Conservation (phyloP, 805 yeast species). For the Hanseniaspora vineae region DNA sequence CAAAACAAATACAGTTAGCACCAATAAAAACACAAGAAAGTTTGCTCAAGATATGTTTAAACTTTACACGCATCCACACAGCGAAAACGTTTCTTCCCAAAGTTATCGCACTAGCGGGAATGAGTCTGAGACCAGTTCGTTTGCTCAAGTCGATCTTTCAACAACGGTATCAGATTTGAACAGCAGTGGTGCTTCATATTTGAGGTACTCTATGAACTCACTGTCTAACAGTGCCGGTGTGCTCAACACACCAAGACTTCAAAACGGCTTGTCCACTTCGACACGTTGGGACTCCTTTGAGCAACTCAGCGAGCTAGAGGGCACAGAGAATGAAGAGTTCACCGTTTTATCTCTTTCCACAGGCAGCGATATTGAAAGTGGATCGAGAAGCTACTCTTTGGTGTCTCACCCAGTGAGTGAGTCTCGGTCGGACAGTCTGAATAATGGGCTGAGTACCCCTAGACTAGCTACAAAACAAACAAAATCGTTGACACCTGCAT, state of each 20-base stretch:
- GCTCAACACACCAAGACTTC: too few species aligned
- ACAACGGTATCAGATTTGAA: not conserved
- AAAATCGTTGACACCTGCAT: too few species aligned
- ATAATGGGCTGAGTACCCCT: too few species aligned
- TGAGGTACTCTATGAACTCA: not conserved
- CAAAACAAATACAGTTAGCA: too few species aligned
- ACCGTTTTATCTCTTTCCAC: not conserved
- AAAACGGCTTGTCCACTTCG: too few species aligned
- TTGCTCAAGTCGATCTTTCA: not conserved
- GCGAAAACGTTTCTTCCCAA: not conserved
- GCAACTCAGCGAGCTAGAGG: not conserved
- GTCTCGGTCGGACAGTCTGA: too few species aligned
- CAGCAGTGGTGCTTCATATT: not conserved
- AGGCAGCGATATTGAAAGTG: not conserved
- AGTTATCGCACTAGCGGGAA: not conserved
- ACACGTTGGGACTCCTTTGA: not conserved
- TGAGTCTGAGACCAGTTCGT: not conserved
- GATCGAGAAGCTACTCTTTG: too few species aligned
- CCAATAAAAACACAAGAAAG: too few species aligned
- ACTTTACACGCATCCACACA: too few species aligned
- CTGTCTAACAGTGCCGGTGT: not conserved
- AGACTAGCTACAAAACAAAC: too few species aligned
- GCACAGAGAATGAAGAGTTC: not conserved
- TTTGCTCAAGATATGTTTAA: too few species aligned
- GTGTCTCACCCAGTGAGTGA: too few species aligned